phyloP scores from a whole-genome alignment of 208 protist genomes.

The Leptomonas pyrrhocoris region DNA sequence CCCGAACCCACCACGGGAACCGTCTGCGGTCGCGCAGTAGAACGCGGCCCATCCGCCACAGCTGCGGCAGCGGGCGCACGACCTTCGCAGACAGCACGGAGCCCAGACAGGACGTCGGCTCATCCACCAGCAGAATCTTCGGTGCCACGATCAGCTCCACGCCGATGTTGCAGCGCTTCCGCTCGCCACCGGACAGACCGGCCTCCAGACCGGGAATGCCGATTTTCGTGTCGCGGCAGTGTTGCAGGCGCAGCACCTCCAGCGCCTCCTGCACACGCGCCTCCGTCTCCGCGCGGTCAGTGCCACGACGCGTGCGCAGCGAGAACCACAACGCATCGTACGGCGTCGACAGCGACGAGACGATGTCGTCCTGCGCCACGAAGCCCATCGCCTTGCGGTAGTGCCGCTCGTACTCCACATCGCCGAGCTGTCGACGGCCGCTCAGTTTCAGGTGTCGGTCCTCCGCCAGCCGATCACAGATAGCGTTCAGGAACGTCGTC shows the following conservation, averaged over 20 bases:
- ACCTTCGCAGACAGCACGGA: too few relatives aligned
- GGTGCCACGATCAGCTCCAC: too few relatives aligned
- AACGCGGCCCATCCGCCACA: too few relatives aligned
- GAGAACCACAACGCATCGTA: constrained; percentile 77
- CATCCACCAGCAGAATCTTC: too few relatives aligned
- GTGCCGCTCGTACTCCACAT: constrained; percentile 55
- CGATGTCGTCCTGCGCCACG: constrained; percentile 85
- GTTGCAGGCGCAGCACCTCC: constrained; percentile 61
- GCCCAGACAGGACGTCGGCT: too few relatives aligned
- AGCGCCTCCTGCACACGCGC: constrained; percentile 69
- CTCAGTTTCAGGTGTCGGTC: constrained; percentile 41
- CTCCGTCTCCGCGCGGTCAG: constrained; percentile 39
- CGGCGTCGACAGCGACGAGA: constrained; percentile 67
- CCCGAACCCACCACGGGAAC: too few relatives aligned
- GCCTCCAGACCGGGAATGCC: too few relatives aligned
- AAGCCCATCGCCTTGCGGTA: constrained; percentile 77
- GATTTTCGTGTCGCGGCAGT: too few relatives aligned
- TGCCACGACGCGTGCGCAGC: constrained; percentile 69
- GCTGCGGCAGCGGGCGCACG: too few relatives aligned
- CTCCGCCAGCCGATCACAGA: constrained; percentile 65
- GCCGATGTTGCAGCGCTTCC: too few relatives aligned
- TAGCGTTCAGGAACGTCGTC: constrained; percentile 69
- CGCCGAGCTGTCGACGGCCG: constrained; percentile 68
- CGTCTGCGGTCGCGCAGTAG: too few relatives aligned
- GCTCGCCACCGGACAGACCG: too few relatives aligned